Evolutionary conservation across 2,329 filamentous ascomycete genomes (phyloP).

Genomic region (Mariannaea elegans): DNA sequence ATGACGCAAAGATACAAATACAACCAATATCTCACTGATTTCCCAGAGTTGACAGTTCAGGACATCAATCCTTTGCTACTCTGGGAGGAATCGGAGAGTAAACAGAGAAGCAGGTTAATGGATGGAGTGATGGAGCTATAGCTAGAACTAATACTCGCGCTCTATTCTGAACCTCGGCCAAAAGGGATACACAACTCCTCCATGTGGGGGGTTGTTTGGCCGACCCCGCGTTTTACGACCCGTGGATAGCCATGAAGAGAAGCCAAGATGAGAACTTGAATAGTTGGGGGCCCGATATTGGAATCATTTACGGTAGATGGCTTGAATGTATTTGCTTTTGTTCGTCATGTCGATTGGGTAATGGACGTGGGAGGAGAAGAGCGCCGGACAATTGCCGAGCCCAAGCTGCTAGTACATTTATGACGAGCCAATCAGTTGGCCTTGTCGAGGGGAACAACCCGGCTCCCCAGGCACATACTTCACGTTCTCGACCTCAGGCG

Average conservation of each 20-base stretch:
- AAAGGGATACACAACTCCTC: conserved; percentile 33
- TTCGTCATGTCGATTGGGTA: conserved; percentile 6
- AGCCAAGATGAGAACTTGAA: conserved; percentile 17
- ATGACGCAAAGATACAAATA: conserved; percentile 12
- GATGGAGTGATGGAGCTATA: conserved; percentile 1
- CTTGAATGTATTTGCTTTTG: conserved; percentile 7
- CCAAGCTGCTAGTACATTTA: not conserved
- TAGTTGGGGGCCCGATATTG: not conserved
- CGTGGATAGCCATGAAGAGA: conserved; percentile 29
- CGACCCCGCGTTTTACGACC: conserved; percentile 37
- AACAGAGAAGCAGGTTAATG: not conserved
- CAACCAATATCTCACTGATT: not conserved
- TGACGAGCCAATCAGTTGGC: not conserved
- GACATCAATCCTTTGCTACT: not conserved
- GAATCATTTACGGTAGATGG: not conserved
- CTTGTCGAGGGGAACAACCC: conserved; percentile 3
- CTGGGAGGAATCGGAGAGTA: not conserved
- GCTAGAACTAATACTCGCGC: not conserved
- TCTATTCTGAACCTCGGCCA: conserved; percentile 36
- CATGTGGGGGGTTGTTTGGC: conserved; percentile 38
- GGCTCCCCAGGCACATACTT: not conserved
- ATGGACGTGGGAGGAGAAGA: not conserved
- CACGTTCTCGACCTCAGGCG: conserved; percentile 1
- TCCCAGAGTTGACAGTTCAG: not conserved
- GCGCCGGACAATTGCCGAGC: conserved; percentile 13